phyloP scores from a whole-genome alignment of 2,329 filamentous ascomycete genomes.

The Incumbomyces delicatus region DNA sequence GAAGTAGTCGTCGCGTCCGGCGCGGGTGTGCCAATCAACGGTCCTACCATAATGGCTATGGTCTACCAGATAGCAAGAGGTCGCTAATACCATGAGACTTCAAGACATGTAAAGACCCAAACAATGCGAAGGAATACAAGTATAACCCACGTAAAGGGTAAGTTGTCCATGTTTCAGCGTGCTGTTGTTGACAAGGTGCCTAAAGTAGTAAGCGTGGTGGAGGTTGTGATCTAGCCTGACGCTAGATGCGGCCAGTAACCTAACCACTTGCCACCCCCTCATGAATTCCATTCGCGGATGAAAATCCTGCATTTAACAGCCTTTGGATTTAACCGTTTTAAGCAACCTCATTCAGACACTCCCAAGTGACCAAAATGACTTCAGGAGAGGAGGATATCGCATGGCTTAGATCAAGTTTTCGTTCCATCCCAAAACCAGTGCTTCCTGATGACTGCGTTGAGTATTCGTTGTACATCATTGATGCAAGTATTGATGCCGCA shows the following conservation, averaged over 20 bases:
- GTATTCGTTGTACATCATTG: slow-evolving; percentile 67
- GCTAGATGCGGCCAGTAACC: too few species aligned
- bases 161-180: too few species aligned
- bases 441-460: slow-evolving; percentile 78
- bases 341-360: too few species aligned
- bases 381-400: slow-evolving; percentile 49
- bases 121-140: slow-evolving; percentile 4
- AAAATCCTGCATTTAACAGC: too few species aligned
- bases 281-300: too few species aligned
- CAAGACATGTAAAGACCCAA: slow-evolving; percentile 22
- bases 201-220: background rate
- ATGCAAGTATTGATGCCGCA: slow-evolving; percentile 44
- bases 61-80: too few species aligned
- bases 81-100: background rate
- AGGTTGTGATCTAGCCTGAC: too few species aligned
- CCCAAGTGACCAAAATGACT: slow-evolving; percentile 25
- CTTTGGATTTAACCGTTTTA: too few species aligned
- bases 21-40: slow-evolving; percentile 75
- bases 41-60: slow-evolving; percentile 48
- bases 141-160: background rate
- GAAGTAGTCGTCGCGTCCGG: slow-evolving; percentile 59
- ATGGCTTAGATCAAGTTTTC: slow-evolving; percentile 57
- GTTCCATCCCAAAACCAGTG: slow-evolving; percentile 52
- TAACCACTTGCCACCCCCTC: too few species aligned
- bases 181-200: background rate